Conservation (phyloP, 768 basidiomycete genomes). For the Leccinum rimulosum region DNA sequence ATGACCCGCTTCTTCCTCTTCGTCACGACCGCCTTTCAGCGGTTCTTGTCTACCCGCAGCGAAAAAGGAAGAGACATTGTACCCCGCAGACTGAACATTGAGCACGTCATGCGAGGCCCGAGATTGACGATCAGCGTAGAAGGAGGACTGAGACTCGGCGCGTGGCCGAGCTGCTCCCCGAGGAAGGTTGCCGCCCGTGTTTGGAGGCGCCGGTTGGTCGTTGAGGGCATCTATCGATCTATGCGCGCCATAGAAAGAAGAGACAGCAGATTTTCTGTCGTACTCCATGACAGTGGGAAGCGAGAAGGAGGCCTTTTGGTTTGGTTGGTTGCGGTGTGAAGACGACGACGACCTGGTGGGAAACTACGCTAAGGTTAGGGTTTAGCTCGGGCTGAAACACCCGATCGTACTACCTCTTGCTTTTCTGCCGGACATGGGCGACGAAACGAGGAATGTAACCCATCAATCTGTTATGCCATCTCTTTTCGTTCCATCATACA, state of each 20-base stretch:
- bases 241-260: slow-evolving; percentile 71
- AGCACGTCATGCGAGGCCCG: slow-evolving; percentile 48
- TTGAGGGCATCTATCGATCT: slow-evolving; percentile 66
- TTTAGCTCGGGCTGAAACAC: slow-evolving; percentile 13
- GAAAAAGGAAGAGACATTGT: slow-evolving; percentile 69
- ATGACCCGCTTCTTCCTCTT: slow-evolving; percentile 49
- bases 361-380: slow-evolving; percentile 26
- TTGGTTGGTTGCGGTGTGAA: background rate
- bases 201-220: slow-evolving; percentile 36
- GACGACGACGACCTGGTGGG: slow-evolving; percentile 5
- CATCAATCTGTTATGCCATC: background rate
- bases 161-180: slow-evolving; percentile 41
- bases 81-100: slow-evolving; percentile 59
- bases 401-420: background rate
- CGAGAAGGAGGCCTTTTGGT: background rate
- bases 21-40: slow-evolving; percentile 73
- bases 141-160: slow-evolving; percentile 74
- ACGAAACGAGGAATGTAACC: too few species aligned
- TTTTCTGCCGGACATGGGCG: too few species aligned
- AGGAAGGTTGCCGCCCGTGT: slow-evolving; percentile 15
- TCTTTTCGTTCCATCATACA: background rate
- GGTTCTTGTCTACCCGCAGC: slow-evolving; percentile 72
- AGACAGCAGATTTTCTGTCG: slow-evolving; percentile 76
- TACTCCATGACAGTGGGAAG: slow-evolving; percentile 52
- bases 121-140: slow-evolving; percentile 43